phyloP scores from a whole-genome alignment of 805 yeast species.

The Saccharomycopsis malanga region DNA sequence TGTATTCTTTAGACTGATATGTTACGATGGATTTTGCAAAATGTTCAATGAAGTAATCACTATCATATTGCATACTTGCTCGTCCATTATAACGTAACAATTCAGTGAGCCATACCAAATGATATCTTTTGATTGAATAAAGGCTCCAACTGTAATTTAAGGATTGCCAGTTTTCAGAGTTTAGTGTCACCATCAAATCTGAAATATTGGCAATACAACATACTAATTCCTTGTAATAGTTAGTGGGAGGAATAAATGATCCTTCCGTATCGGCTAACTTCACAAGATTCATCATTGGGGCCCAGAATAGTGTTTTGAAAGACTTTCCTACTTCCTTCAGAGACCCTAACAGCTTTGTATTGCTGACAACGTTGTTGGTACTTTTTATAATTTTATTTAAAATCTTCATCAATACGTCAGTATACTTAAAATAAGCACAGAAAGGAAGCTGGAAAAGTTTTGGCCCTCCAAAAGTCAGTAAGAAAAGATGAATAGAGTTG shows the following conservation, averaged over 20 bases:
- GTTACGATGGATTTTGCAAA: conserved; percentile 6
- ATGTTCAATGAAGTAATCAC: conserved; percentile 8
- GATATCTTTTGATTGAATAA: conserved; percentile 3
- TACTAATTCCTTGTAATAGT: conserved; percentile 6
- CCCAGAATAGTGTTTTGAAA: conserved; percentile 6
- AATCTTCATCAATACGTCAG: conserved; percentile 1
- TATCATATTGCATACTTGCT: conserved; percentile 7
- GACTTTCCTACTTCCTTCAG: not conserved
- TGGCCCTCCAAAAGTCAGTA: not conserved
- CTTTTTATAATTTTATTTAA: conserved; percentile 1
- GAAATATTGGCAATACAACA: conserved; percentile 10
- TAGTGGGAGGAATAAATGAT: conserved; percentile 1
- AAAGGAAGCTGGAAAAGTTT: conserved; percentile 14
- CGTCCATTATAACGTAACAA: conserved; percentile 8
- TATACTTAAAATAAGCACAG: not conserved
- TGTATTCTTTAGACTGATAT: conserved; percentile 1
- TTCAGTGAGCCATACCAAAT: conserved; percentile 15
- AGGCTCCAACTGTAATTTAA: conserved; percentile 18
- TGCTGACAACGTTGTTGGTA: not conserved
- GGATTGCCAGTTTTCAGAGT: conserved; percentile 18
- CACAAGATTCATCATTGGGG: conserved; percentile 8
- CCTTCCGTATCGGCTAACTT: not conserved
- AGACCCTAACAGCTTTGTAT: not conserved
- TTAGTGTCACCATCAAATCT: conserved; percentile 14
- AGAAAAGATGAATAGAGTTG: not conserved